Evolutionary conservation across 83 land plant species (phyloP).

Genomic region (Picea engelmannii): DNA sequence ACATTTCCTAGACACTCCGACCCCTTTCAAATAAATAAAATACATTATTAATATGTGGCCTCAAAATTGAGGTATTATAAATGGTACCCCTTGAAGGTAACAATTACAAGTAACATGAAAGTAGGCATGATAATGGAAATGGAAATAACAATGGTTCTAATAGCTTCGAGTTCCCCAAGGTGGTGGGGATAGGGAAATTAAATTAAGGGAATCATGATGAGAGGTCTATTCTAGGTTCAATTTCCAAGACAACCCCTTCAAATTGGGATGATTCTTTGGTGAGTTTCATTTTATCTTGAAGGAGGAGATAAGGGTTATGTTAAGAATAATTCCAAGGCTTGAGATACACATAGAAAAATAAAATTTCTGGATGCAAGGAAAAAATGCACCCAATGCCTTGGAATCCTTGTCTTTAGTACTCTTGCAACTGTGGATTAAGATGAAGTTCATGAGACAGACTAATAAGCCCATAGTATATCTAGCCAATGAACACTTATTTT

Average conservation of each 20-base stretch:
- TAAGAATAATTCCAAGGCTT: conserved; percentile 15
- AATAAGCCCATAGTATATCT: background rate
- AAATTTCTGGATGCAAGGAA: background rate
- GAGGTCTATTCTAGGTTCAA: conserved; percentile 24
- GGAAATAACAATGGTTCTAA: conserved; percentile 4
- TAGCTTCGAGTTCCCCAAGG: conserved; percentile 51
- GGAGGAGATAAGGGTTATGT: conserved; percentile 12
- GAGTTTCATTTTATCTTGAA: conserved; percentile 35
- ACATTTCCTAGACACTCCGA: no score
- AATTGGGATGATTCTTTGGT: conserved; percentile 84
- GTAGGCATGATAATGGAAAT: background rate
- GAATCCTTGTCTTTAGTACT: conserved; percentile 16
- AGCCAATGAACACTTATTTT: conserved; percentile 30
- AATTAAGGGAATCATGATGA: background rate
- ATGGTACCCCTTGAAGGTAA: conserved; percentile 4
- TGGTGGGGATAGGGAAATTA: conserved; percentile 19
- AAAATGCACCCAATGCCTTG: conserved; percentile 21
- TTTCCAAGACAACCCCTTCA: conserved; percentile 55
- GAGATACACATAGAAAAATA: background rate
- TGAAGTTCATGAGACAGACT: background rate
- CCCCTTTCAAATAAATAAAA: no score
- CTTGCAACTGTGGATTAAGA: background rate
- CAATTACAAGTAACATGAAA: background rate
- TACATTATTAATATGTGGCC: no score
- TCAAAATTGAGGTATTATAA: no score